Evolutionary conservation across 2,329 filamentous ascomycete genomes (phyloP).

Genomic region (Pseudopyrenochaeta lycopersici): DNA sequence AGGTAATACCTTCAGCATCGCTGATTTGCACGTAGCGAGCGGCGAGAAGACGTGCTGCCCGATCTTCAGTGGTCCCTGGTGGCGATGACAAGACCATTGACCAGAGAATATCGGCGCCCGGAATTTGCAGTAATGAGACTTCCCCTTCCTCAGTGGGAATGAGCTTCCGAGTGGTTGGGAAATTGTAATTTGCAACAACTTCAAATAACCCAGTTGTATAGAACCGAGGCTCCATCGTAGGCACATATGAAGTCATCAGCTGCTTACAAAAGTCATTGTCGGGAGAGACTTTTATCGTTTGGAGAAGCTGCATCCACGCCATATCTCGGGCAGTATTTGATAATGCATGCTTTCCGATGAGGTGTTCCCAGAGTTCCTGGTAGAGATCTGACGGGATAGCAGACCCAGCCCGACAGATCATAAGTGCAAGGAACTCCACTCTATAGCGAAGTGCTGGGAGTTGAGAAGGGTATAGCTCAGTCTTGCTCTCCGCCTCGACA

Average conservation of each 20-base stretch:
- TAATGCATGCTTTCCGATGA: constrained; percentile 72
- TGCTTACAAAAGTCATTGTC: constrained; percentile 41
- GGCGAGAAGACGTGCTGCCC: constrained; percentile 76
- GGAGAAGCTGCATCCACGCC: constrained; percentile 67
- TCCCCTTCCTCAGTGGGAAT: constrained; percentile 27
- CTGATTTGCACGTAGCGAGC: constrained; percentile 71
- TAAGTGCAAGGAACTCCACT: constrained; percentile 64
- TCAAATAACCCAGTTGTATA: constrained; percentile 70
- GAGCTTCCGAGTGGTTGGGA: constrained; percentile 25
- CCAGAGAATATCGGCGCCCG: constrained; percentile 79
- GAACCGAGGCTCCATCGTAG: constrained; percentile 63
- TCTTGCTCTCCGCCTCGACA: constrained; percentile 30
- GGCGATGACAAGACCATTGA: constrained; percentile 77
- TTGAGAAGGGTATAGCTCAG: constrained; percentile 17
- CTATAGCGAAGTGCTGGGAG: constrained; percentile 40
- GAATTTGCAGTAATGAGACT: constrained; percentile 57
- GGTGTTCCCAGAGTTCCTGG: constrained; percentile 72
- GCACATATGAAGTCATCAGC: constrained; percentile 61
- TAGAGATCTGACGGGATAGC: constrained; percentile 71
- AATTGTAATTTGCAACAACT: constrained; percentile 63
- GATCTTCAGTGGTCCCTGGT: constrained; percentile 69
- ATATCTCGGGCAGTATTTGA: constrained; percentile 68
- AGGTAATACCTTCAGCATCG: constrained; percentile 49
- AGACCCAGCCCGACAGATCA: constrained; percentile 69
- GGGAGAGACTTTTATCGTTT: constrained; percentile 27